Evolutionary conservation across 2,329 filamentous ascomycete genomes (phyloP).

Genomic region (Apiospora aurea): DNA sequence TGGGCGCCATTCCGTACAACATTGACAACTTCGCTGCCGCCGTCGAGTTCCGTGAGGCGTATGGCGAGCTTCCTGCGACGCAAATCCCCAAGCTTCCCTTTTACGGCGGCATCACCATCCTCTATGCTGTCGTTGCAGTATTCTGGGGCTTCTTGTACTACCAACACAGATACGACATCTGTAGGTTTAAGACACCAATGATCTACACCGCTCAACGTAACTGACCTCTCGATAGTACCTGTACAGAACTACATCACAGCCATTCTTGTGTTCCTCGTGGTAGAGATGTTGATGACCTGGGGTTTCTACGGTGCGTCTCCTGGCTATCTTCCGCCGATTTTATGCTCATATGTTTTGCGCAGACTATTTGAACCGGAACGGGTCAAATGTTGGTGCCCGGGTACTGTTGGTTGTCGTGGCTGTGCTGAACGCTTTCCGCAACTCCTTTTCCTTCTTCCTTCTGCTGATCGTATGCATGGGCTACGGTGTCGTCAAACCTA

Average conservation of each 20-base stretch:
- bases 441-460: constrained; percentile 98
- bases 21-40: constrained; percentile 71
- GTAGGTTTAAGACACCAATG: constrained; percentile 53
- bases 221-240: constrained; percentile 66
- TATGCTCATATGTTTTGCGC: constrained; percentile 15
- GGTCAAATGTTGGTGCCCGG: constrained; percentile 82
- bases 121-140: constrained; percentile 85
- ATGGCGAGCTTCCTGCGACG: constrained; percentile 91
- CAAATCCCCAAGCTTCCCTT: constrained; percentile 98
- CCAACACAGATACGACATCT: constrained; percentile 90
- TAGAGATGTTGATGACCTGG: constrained; percentile 99
- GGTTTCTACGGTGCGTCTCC: constrained; percentile 80
- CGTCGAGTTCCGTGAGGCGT: constrained; percentile 93
- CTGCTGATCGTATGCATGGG: constrained; percentile 99
- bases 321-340: background rate
- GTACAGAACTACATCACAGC: constrained; percentile 99
- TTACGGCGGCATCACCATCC: constrained; percentile 91
- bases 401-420: constrained; percentile 91
- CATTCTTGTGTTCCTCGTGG: constrained; percentile 89
- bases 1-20: constrained; percentile 66
- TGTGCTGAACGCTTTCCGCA: constrained; percentile 89
- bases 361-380: constrained; percentile 94
- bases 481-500: constrained; percentile 96
- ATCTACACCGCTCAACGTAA: constrained; percentile 23
- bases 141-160: constrained; percentile 97